Base-by-base conservation (phyloP, 202 grass and related monocot genomes). In the Musa balbisiana region DNA sequence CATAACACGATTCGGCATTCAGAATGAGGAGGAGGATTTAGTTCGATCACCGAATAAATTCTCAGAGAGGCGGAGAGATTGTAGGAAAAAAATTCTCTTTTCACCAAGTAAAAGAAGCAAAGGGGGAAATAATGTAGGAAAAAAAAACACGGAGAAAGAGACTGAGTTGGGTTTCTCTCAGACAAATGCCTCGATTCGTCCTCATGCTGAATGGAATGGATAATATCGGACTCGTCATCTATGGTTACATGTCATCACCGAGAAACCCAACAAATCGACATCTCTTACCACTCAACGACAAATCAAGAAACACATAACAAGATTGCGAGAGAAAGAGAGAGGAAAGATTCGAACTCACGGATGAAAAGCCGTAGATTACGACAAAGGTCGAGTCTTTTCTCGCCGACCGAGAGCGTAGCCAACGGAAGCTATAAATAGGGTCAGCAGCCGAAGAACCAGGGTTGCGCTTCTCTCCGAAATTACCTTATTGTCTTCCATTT, bases 21-120 rank as follows among this genome's bases (percentile, higher is more conserved):
- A 87, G 85, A 91, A 91, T 91, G 88, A 87, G 85, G 83, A 90
- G 82, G 88, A 91, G 85, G 88, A 83, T 78, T 85, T 78, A 17
- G 2, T 49, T 69, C 66, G 29, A 52, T 91, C 85, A 81, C 80
- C 80, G 82, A 19, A 49, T 76, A 55, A 54, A 67, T 87, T 76
- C 55, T 82, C 68, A 22, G 67, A 65, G 21, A 29, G 0, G 33
- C 33, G 33, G 1, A 17, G 74, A 3, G 19, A 12, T 56, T 87
- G 2, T 0, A 19, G 21, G 4, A 51, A 1, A 56, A 59, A 3
- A 0, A 6, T 53, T 12, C 33, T 43, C 33, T 43, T 43, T 43
- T 43, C 33, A 6, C 33, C 33, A 43, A 43, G 16, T 25, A 16
- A 13, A 13, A 2, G 16, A 0, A 20, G 1, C 33, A 0, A 8